A percentile compares a stretch with the other conserved stretches of the same genome.
phyloP scores from a whole-genome alignment of 345 rosid genomes.

The Populus nigra region DNA sequence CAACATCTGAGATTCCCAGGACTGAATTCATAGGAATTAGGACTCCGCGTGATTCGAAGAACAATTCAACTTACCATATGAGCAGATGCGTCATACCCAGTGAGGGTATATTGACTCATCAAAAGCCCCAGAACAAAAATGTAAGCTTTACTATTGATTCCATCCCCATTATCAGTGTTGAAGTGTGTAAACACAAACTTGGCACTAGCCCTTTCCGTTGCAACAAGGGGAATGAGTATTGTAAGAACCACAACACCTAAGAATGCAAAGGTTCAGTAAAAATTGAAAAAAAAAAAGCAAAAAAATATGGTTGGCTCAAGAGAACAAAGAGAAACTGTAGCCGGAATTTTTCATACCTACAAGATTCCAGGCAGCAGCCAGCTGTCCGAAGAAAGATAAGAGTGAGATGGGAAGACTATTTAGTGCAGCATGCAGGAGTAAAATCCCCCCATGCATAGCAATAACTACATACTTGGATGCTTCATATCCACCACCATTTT shows the following conservation, averaged over 20 bases:
- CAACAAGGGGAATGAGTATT: slow-evolving; percentile 72
- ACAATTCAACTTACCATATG: slow-evolving; percentile 65
- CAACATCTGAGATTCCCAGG: not conserved
- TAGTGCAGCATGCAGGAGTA: slow-evolving; percentile 68
- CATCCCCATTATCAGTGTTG: slow-evolving; percentile 72
- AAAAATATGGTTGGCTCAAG: not conserved
- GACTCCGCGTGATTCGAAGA: not conserved
- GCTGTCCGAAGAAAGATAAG: slow-evolving; percentile 79
- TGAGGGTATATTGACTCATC: slow-evolving; percentile 91
- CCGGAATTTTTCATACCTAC: slow-evolving; percentile 40
- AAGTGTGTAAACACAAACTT: slow-evolving; percentile 86
- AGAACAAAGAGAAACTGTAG: not conserved
- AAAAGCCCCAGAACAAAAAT: slow-evolving; percentile 87
- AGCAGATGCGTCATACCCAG: slow-evolving; percentile 95
- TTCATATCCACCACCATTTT: slow-evolving; percentile 86
- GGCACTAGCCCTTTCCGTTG: slow-evolving; percentile 76
- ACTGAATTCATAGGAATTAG: not conserved
- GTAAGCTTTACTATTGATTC: slow-evolving; percentile 60
- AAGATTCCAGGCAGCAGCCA: slow-evolving; percentile 95
- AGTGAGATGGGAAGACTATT: slow-evolving; percentile 81
- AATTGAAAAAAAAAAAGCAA: not conserved
- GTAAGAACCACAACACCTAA: slow-evolving; percentile 76
- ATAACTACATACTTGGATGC: slow-evolving; percentile 81
- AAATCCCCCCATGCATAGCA: slow-evolving; percentile 68
- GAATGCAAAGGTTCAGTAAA: slow-evolving; percentile 7